Percentiles rank a stretch among this genome's conserved stretches.
Evolutionary conservation across 176 grass and related monocot genomes (phyloP).

Genomic region (Oryza glumipatula): DNA sequence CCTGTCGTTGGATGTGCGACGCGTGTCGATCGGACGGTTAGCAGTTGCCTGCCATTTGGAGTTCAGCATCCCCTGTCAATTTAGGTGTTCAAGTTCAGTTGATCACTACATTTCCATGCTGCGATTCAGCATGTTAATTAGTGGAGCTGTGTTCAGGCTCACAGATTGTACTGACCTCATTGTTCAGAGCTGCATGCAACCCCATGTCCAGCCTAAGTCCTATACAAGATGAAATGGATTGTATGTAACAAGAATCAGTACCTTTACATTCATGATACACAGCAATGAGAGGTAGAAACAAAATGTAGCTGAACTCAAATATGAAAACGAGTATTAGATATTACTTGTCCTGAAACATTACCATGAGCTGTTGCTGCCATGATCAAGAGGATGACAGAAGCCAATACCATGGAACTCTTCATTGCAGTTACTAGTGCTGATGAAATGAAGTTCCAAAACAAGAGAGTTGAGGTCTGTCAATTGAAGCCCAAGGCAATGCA

Average conservation of each 20-base stretch:
- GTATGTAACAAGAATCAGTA: neutral
- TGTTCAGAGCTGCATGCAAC: neutral
- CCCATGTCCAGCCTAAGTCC: conserved; percentile 26
- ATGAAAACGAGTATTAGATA: neutral
- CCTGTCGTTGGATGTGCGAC: neutral
- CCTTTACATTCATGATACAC: neutral
- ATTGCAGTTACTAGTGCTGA: neutral
- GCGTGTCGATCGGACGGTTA: neutral
- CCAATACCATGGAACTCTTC: conserved; percentile 1
- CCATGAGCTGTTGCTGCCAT: conserved; percentile 2
- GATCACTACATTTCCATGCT: neutral
- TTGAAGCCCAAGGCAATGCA: neutral
- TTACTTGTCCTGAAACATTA: conserved; percentile 6
- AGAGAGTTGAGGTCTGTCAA: neutral
- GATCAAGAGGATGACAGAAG: conserved; percentile 11
- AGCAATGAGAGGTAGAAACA: neutral
- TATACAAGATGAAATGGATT: neutral
- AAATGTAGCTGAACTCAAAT: neutral
- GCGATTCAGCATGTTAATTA: neutral
- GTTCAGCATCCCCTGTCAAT: neutral
- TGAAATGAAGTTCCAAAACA: conserved; percentile 1
- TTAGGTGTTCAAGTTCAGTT: neutral
- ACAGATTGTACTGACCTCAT: neutral
- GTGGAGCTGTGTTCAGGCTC: neutral
- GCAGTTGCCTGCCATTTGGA: neutral